These are phyloP conservation scores for Tritrichomonas foetus DNA, from an alignment of 208 protist genomes.

Conservation along the genomic window DNA sequence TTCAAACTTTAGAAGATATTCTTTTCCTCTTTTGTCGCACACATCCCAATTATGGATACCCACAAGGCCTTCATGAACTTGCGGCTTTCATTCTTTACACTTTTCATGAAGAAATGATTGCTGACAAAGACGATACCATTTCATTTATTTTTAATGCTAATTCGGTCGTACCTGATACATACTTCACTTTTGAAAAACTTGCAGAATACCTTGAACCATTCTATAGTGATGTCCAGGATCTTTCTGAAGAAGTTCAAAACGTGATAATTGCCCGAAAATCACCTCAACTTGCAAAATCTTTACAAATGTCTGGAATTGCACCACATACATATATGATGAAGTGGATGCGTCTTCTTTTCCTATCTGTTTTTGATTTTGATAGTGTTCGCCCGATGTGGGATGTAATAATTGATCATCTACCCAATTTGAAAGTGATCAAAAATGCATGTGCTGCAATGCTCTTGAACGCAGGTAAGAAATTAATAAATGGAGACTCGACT, in stretches of 20 bases:
- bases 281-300: neutral
- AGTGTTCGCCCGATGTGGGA: neutral
- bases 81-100: neutral
- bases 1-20: neutral
- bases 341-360: neutral
- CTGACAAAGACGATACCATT: neutral
- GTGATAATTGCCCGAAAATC: neutral
- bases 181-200: neutral
- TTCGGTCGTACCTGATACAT: slow-evolving; percentile 1
- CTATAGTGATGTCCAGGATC: neutral
- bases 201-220: neutral
- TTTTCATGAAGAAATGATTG: neutral
- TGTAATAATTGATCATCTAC: neutral
- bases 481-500: neutral
- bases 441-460: neutral
- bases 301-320: neutral
- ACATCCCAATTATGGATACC: neutral
- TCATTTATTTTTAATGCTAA: neutral
- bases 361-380: neutral
- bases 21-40: neutral
- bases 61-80: slow-evolving; percentile 12
- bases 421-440: neutral
- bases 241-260: neutral
- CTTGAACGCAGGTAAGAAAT: neutral
- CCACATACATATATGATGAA: neutral